A percentile compares a stretch with the other conserved stretches of the same genome.
These are phyloP conservation scores for Phyllosticta citribraziliensis DNA, from an alignment of 2,329 filamentous ascomycete genomes.

Conservation along the genomic window DNA sequence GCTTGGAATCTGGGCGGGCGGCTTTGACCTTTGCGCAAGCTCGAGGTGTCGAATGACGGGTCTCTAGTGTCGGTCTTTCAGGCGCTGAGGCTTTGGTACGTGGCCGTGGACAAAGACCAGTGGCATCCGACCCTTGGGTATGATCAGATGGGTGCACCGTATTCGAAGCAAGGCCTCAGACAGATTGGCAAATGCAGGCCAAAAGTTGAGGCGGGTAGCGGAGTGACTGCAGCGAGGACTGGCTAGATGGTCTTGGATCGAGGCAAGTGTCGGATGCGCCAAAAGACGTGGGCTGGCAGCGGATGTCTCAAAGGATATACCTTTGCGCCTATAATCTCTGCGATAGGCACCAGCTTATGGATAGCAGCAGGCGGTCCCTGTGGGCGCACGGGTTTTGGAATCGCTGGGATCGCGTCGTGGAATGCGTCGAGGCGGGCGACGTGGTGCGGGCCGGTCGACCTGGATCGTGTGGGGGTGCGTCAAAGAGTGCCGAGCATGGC, in stretches of 20 bases:
- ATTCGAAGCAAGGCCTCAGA: neutral
- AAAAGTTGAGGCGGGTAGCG: neutral
- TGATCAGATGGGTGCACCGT: neutral
- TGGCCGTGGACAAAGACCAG: neutral
- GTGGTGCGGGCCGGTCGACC: neutral
- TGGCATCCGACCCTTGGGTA: neutral
- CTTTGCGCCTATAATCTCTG: neutral
- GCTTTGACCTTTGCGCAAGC: neutral
- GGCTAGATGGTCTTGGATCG: neutral
- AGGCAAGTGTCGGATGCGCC: neutral
- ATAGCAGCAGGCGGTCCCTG: neutral
- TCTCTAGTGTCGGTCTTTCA: neutral
- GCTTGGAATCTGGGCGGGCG: neutral
- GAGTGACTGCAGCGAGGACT: neutral
- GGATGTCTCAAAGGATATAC: neutral
- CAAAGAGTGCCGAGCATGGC: neutral
- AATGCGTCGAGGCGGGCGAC: neutral
- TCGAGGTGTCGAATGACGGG: neutral
- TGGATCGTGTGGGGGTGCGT: neutral
- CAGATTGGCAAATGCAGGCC: neutral
- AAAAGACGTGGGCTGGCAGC: neutral
- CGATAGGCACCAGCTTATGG: neutral
- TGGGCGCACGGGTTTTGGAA: neutral
- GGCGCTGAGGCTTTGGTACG: neutral
- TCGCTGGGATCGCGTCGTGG: neutral